phyloP scores from a whole-genome alignment of 139 green algal genomes.

The Chlorella sp. region DNA sequence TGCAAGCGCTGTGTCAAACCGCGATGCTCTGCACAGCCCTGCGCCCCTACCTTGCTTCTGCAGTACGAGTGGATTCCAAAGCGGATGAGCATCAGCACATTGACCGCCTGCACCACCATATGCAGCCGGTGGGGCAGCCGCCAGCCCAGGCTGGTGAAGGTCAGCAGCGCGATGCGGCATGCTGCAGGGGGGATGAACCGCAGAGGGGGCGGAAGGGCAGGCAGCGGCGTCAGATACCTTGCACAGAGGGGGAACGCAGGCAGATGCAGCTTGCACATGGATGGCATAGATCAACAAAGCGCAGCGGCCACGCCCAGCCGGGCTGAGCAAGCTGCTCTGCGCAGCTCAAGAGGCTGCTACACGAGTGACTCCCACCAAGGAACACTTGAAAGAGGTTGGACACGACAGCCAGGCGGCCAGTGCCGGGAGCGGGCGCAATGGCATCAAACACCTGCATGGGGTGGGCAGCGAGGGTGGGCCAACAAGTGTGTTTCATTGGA shows the following conservation, averaged over 20 bases:
- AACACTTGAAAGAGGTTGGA: neutral
- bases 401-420: neutral
- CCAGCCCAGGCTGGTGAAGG: conserved; percentile 2
- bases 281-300: no score
- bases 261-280: no score
- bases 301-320: no score
- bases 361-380: no score
- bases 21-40: neutral
- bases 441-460: neutral
- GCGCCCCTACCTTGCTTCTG: neutral
- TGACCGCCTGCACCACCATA: conserved; percentile 6
- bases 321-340: no score
- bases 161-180: neutral
- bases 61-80: neutral
- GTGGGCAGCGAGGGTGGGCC: no score
- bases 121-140: conserved; percentile 1
- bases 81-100: neutral
- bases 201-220: neutral
- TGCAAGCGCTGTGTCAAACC: neutral
- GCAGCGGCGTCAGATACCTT: neutral
- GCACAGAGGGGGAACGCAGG: neutral
- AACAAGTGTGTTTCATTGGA: no score
- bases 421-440: neutral
- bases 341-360: no score
- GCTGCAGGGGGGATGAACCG: neutral